Base-by-base conservation (phyloP, 202 grass and related monocot genomes). In the Schoenoplectus triqueter region DNA sequence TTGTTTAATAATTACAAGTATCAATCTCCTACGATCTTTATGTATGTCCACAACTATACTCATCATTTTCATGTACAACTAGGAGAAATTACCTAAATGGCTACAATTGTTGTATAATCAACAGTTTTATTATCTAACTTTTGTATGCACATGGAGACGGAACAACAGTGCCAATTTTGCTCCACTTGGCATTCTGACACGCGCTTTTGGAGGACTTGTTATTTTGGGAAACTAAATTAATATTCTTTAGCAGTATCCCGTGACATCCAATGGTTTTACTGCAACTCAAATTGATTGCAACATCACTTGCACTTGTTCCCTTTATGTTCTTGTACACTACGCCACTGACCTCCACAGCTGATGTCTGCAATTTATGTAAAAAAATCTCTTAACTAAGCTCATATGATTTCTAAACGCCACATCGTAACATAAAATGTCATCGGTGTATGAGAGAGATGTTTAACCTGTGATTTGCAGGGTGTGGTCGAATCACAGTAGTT, bases 211-310 rank as follows among this genome's bases (percentile, higher is more conserved):
- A 31, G 0, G n/a, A 11, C 10, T 76, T 82, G 0, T 63, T 83
- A 0, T 49, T 57, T 15, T 65, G 69, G 5, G 73, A 54, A 2
- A 84, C 73, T 3, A 94, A 82, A 74, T 97, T 10, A 14, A 97
- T 91, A 45, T 88, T 65, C 66, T 94, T 63, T 84, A 97, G 22
- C n/a, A 80, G 61, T 65, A 97, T 94, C 64, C 45, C 62, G 6
- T 20, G 48, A 51, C 92, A 97, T 0, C 83, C 84, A 6, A 50
- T 3, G 0, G 17, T 82, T 45, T 48, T 61, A 81, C 92, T 97
- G 75, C 94, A 94, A 14, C 77, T 82, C 0, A 97, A 57, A 1
- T 64, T 92, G 42, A 97, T 91, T 41, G 94, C 92, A n/a, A 88
- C 57, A 49, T 85, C 21, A 10, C 87, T 87, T 20, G 64, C 64